phyloP scores from a whole-genome alignment of 2,329 filamentous ascomycete genomes.

The Chalaropsis thielavioides region DNA sequence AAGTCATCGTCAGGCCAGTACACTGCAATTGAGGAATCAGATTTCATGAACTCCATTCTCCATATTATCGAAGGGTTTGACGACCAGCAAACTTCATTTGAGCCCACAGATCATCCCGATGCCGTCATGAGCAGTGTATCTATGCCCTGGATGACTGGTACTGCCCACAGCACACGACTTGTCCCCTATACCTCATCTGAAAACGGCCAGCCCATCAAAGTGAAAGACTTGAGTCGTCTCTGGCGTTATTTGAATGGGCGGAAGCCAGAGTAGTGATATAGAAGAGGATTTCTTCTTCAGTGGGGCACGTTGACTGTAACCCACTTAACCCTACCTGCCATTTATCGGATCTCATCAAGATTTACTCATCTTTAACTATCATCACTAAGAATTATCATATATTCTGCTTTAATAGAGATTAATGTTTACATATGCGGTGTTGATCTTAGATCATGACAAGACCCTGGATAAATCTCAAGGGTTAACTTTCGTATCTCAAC shows the following conservation, averaged over 20 bases:
- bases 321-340: background rate
- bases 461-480: background rate
- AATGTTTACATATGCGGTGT: no score
- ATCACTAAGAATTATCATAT: background rate
- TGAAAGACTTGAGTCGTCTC: slow-evolving; percentile 46
- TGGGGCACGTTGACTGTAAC: background rate
- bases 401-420: background rate
- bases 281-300: background rate
- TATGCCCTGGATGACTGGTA: slow-evolving; percentile 16
- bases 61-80: slow-evolving; percentile 31
- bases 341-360: background rate
- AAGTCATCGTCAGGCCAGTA: slow-evolving; percentile 31
- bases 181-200: slow-evolving; percentile 2
- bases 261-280: slow-evolving; percentile 31
- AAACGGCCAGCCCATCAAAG: slow-evolving; percentile 28
- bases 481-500: background rate
- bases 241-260: slow-evolving; percentile 49
- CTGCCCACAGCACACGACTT: background rate
- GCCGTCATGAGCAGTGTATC: slow-evolving; percentile 26
- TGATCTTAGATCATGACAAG: background rate
- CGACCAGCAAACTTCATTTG: slow-evolving; percentile 16
- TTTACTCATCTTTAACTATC: background rate
- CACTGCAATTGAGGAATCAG: slow-evolving; percentile 33
- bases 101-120: slow-evolving; percentile 23
- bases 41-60: slow-evolving; percentile 47